Evolutionary conservation across 345 rosid genomes (phyloP), one percentile per base, ranked within the genome.

Genomic region (Eucalyptus tenuipes): DNA sequence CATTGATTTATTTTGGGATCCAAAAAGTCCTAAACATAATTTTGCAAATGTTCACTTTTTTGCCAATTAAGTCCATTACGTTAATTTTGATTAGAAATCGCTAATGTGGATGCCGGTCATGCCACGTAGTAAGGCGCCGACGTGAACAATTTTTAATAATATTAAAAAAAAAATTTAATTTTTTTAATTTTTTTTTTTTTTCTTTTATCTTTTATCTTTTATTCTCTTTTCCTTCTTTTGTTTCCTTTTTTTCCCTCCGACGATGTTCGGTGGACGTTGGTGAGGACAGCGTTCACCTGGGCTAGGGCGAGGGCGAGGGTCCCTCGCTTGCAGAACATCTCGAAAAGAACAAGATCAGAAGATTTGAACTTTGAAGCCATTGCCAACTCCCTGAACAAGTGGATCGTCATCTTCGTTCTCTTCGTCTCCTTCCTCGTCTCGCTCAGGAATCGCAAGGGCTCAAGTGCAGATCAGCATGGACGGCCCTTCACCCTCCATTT

Each of bases 111-210:
- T 53, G 2, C 2, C 10, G 25, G 0, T 53, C 0, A 8, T 53
- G 10, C 1, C 2, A 20, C 0, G 0, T 53, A 53, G 0, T 3
- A 53, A 0, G 1, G 0, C 1, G 1, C 0, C 2, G 0, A 22
- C 11, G 1, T 22, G 0, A 1, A 22, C 1, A 53, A 53, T 4
- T 53, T 53, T 53, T 53, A 8, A 53, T 53, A 20, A 20, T 8
- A 20, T 20, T 53, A 20, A 22, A 53, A 40, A 40, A 40, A n/a
- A n/a, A n/a, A n/a, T n/a, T 37, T 20, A 7, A 8, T 53, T 53
- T 53, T 20, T 20, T 0, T 0, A 53, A 53, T 53, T 53, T 53
- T 20, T 52, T 7, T 52, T 52, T 52, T 53, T 53, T 53, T 53
- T 53, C 20, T 53, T 20, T 20, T 52, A n/a, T 18, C 1, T 53